A percentile compares a stretch with the other conserved stretches of the same genome.
Conservation (phyloP, 306 rosid species). For the Astragalus glycyphyllos region DNA sequence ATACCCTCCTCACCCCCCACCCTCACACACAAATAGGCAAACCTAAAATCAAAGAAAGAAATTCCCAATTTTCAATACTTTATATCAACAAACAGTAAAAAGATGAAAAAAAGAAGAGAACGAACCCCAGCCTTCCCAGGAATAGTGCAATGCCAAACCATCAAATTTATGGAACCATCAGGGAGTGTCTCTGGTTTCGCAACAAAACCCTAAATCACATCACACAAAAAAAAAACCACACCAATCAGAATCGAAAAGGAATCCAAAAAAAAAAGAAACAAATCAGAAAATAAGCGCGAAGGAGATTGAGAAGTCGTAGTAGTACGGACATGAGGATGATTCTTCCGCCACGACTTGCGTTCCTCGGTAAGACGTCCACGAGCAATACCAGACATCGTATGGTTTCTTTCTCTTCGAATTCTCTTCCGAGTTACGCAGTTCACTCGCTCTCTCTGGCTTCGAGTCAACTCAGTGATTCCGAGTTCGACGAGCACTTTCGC, state of each 20-base stretch:
- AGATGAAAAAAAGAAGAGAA: not conserved
- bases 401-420: constrained; percentile 48
- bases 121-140: constrained; percentile 88
- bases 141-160: constrained; percentile 97
- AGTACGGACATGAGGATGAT: constrained; percentile 89
- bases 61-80: not conserved
- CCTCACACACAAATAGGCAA: constrained; percentile 7
- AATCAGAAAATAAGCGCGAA: not conserved
- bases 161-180: constrained; percentile 87
- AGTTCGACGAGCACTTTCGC: not conserved
- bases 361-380: constrained; percentile 96
- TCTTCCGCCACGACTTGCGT: constrained; percentile 92
- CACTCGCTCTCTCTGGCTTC: constrained; percentile 2
- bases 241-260: not conserved
- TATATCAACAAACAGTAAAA: not conserved
- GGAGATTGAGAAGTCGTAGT: no score
- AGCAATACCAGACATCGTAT: constrained; percentile 71
- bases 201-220: constrained; percentile 78
- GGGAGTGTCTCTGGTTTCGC: constrained; percentile 88
- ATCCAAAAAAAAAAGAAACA: not conserved
- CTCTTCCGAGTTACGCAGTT: constrained; percentile 42
- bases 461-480: constrained; percentile 25
- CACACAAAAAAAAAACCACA: not conserved
- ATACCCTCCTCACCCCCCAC: not conserved
- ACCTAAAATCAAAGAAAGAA: constrained; percentile 13